Evolutionary conservation across 495 filamentous ascomycete genomes (phyloP), one percentile per base, ranked within the genome.

Genomic region (Cercophora scortea): DNA sequence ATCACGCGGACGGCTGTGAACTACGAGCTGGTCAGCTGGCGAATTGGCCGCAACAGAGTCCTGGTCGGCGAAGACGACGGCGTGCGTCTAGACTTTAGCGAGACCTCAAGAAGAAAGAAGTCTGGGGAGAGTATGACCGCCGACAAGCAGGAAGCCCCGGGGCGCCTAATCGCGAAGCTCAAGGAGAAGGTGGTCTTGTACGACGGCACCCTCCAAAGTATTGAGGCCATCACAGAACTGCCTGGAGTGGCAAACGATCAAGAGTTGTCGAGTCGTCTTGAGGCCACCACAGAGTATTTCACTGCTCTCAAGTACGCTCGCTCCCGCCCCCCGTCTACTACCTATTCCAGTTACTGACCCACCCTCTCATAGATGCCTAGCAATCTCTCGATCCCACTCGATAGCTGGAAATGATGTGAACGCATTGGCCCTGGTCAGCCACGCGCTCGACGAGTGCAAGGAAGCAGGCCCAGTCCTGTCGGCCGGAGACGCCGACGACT

Each of bases 141-240:
- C 47, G 54, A 67, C 47, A 73, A 76, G 39, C 80, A 85, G 60
- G 82, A 85, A 52, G 75, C 77, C 1, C 80, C 80, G 19, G 76
- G 78, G 46, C 69, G 74, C 56, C 90, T 89, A 60, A 68, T 95
- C 46, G 83, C 85, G 11, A 82, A 83, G 53, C 72, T 99, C 15
- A 88, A 89, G 61, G 94, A 97, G 62, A 84, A 88, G 57, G 85
- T 90, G 11, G 90, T 88, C 2, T 75, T 97, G n/a, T 97, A 96
- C 64, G 90, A 97, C 61, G 88, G 89, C 19, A 95, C 85, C 5
- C 66, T 99, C 11, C 72, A 89, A 69, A 95, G 88, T 68, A 71
- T 99, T 52, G 89, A 97, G 47, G 90, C 91, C 17, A 82, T 96
- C 57, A 87, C 87, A 55, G 88, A 93, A 50, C 76, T 99, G 10